Percentiles rank a stretch among this genome's conserved stretches.
Evolutionary conservation across 1,139 yeast species (phyloP).

Genomic region (Kodamaea fungicola): DNA sequence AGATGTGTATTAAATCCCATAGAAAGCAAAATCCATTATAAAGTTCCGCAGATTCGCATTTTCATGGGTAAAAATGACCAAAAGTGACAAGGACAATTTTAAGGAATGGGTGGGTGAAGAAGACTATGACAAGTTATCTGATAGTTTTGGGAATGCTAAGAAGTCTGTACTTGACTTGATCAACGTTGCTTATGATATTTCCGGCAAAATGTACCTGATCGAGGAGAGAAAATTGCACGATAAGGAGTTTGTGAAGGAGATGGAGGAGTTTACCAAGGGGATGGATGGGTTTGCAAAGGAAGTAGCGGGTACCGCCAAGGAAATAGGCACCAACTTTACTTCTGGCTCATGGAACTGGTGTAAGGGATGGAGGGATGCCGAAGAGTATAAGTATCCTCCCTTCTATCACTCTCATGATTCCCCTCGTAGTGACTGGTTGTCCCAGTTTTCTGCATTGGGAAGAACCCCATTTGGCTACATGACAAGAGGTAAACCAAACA

Average conservation of each 20-base stretch:
- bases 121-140: conserved; percentile 1
- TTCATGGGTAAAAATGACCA: conserved; percentile 2
- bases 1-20: no score
- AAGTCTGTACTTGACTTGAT: conserved; percentile 1
- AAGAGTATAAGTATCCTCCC: background rate
- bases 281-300: background rate
- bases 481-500: conserved; percentile 61
- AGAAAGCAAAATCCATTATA: conserved; percentile 1
- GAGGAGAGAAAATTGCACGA: background rate
- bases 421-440: background rate
- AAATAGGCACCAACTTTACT: no score
- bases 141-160: background rate
- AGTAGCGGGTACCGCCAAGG: background rate
- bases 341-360: background rate
- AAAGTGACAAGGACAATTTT: conserved; percentile 1
- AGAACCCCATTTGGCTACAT: conserved; percentile 46
- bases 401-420: background rate
- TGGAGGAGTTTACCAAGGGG: background rate
- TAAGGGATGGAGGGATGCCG: background rate
- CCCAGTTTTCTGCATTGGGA: background rate
- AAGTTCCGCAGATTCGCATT: background rate
- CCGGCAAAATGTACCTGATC: background rate
- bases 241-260: conserved; percentile 1
- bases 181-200: conserved; percentile 4
- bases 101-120: conserved; percentile 2